Evolutionary conservation across 2,329 filamentous ascomycete genomes (phyloP).

Genomic region (Raffaelea arxii): DNA sequence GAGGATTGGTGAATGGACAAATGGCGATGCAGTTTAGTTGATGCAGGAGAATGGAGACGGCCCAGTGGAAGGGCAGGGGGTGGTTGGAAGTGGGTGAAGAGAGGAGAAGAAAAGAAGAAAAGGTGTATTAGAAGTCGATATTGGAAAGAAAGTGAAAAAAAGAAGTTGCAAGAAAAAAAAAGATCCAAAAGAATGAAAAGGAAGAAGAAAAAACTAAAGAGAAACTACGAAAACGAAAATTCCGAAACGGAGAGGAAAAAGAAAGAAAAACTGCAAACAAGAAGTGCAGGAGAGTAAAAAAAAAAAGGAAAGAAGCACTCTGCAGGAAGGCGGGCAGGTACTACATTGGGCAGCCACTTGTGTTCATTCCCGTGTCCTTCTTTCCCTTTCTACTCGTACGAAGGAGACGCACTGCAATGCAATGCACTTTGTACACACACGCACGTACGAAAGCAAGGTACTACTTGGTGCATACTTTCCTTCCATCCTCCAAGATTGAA

Average conservation of each 20-base stretch:
- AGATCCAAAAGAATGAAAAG: neutral
- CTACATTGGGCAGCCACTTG: too few species aligned
- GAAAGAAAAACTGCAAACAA: neutral
- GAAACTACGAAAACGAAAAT: neutral
- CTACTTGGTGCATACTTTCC: too few species aligned
- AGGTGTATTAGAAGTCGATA: neutral
- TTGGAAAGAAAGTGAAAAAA: neutral
- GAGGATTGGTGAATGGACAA: conserved; percentile 2
- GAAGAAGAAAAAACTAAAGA: neutral
- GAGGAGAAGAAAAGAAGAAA: neutral
- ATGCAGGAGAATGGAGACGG: conserved; percentile 12
- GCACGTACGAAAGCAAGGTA: too few species aligned
- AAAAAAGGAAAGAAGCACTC: neutral
- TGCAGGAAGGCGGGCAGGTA: too few species aligned
- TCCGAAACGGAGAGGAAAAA: neutral
- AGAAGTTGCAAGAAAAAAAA: neutral
- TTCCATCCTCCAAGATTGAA: too few species aligned
- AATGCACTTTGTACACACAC: too few species aligned
- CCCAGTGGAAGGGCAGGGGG: conserved; percentile 3
- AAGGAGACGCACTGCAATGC: too few species aligned
- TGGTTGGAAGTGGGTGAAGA: neutral
- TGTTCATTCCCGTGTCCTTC: too few species aligned
- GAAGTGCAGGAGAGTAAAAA: neutral
- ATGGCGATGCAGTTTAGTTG: conserved; percentile 10
- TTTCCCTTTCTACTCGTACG: too few species aligned